phyloP scores from a whole-genome alignment of 768 basidiomycete genomes.

The Lactifluus piperatus region DNA sequence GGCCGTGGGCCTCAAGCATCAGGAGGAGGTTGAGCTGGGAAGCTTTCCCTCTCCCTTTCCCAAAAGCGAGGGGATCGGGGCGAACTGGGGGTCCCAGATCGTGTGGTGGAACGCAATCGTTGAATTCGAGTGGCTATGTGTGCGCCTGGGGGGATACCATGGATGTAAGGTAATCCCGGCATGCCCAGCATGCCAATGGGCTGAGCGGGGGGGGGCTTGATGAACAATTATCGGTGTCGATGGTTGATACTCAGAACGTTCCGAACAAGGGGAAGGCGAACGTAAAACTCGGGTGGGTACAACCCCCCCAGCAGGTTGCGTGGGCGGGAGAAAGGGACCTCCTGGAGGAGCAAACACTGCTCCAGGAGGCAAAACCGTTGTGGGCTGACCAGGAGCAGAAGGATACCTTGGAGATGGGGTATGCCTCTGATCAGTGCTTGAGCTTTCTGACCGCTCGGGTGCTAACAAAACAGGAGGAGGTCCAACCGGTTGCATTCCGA shows the following conservation, averaged over 20 bases:
- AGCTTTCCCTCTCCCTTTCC: too few species aligned
- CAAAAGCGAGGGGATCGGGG: neutral
- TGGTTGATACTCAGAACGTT: neutral
- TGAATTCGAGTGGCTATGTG: neutral
- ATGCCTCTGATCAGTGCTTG: neutral
- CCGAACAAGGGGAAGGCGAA: neutral
- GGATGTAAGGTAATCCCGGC: too few species aligned
- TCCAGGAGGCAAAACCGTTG: too few species aligned
- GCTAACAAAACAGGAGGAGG: too few species aligned
- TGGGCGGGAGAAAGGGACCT: too few species aligned
- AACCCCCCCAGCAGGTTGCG: too few species aligned
- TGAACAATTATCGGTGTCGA: conserved; percentile 14
- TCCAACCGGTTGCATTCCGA: neutral
- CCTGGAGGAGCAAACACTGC: neutral
- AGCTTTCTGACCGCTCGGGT: neutral
- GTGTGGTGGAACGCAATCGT: neutral
- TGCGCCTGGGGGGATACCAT: neutral
- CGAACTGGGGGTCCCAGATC: neutral
- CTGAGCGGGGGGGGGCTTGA: too few species aligned
- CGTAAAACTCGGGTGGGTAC: too few species aligned
- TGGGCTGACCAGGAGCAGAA: neutral
- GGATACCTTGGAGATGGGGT: neutral
- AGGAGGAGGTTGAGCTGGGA: too few species aligned
- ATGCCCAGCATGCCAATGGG: too few species aligned
- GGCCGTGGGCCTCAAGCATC: too few species aligned